These are phyloP conservation scores for Crithidia sp. DNA, from an alignment of 208 protist genomes.

Conservation along the genomic window DNA sequence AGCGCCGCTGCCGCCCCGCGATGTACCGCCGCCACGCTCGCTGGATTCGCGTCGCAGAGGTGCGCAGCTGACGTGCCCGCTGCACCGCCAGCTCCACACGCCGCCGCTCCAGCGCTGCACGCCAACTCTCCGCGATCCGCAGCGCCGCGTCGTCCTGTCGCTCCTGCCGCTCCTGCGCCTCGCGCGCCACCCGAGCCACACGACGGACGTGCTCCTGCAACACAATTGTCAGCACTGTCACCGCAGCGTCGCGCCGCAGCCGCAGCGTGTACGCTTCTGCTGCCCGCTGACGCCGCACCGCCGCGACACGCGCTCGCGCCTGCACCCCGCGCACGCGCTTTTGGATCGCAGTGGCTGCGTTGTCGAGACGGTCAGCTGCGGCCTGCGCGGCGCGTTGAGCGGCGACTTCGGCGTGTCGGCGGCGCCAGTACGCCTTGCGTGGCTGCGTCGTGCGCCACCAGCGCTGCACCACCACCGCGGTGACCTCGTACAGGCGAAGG, in stretches of 20 bases:
- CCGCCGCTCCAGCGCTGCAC: constrained; percentile 36
- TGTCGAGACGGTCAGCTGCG: constrained; percentile 12
- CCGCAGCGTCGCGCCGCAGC: constrained; percentile 17
- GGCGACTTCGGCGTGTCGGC: constrained; percentile 39
- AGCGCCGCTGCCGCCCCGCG: constrained; percentile 58
- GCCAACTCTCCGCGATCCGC: constrained; percentile 51
- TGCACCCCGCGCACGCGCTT: constrained; percentile 43
- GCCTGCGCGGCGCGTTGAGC: constrained; percentile 23
- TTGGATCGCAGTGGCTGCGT: constrained; percentile 52
- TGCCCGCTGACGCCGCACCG: background rate
- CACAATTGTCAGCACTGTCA: constrained; percentile 39
- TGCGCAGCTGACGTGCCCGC: constrained; percentile 43
- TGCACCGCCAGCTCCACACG: constrained; percentile 38
- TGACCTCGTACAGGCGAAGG: constrained; percentile 36
- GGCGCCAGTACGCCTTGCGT: constrained; percentile 63
- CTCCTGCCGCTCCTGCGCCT: constrained; percentile 23
- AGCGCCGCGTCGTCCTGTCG: constrained; percentile 39
- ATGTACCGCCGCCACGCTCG: constrained; percentile 45
- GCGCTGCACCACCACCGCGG: constrained; percentile 54
- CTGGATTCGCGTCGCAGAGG: constrained; percentile 49
- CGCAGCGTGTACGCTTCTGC: constrained; percentile 18
- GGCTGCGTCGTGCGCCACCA: constrained; percentile 61
- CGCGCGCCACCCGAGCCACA: constrained; percentile 23
- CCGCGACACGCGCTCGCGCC: constrained; percentile 8
- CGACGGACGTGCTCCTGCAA: constrained; percentile 64